These are phyloP conservation scores for Eucalyptus virginea DNA, from an alignment of 345 rosid genomes.

Conservation along the genomic window DNA sequence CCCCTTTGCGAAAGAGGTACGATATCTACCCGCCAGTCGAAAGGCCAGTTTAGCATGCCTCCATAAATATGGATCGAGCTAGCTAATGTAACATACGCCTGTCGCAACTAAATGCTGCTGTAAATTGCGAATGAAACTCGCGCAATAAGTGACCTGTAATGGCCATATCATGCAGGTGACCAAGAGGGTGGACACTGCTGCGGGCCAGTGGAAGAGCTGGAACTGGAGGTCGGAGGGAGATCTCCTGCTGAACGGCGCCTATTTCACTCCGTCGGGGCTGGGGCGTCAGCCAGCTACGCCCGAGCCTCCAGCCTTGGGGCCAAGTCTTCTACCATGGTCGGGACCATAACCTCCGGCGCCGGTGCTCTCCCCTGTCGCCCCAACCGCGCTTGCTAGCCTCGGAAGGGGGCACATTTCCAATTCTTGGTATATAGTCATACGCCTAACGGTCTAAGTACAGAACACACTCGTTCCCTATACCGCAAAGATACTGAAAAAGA, in stretches of 20 bases:
- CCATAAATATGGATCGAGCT: background rate
- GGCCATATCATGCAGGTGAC: conserved; percentile 42
- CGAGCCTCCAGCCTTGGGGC: conserved; percentile 92
- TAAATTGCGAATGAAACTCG: background rate
- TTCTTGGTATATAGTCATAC: background rate
- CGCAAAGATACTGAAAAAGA: conserved; percentile 9
- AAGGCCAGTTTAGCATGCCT: background rate
- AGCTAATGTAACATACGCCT: background rate
- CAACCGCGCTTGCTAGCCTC: conserved; percentile 38
- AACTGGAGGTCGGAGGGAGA: conserved; percentile 96
- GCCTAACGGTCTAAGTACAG: background rate
- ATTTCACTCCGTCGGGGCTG: conserved; percentile 83
- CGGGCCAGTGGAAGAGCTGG: conserved; percentile 54
- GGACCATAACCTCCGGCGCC: conserved; percentile 62
- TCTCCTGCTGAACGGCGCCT: conserved; percentile 77
- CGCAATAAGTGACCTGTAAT: background rate
- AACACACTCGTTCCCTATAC: background rate
- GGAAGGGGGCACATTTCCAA: background rate
- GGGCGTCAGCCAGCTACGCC: conserved; percentile 74
- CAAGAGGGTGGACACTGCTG: conserved; percentile 67
- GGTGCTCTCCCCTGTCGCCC: conserved; percentile 65
- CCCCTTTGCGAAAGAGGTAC: conserved; percentile 83
- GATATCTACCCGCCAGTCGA: background rate
- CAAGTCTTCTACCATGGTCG: conserved; percentile 74
- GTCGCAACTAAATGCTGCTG: background rate